A percentile compares a stretch with the other conserved stretches of the same genome.
These are phyloP conservation scores for Chaetoscypha palmicola DNA, from an alignment of 2,329 filamentous ascomycete genomes.

Conservation along the genomic window DNA sequence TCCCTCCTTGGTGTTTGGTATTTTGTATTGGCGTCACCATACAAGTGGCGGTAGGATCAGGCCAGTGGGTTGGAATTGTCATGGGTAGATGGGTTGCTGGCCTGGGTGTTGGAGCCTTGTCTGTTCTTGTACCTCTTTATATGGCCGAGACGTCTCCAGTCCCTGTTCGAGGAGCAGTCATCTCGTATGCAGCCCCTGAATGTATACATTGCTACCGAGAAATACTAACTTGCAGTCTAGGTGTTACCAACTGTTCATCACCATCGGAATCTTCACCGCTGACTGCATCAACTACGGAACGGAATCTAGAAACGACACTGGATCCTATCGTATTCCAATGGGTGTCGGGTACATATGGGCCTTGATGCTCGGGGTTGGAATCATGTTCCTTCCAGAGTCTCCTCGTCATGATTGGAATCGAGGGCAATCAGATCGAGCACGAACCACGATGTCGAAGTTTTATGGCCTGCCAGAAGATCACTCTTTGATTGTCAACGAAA, in stretches of 20 bases:
- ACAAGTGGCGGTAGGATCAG: constrained; percentile 50
- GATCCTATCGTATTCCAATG: constrained; percentile 58
- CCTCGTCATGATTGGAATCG: constrained; percentile 48
- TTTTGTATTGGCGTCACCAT: constrained; percentile 60
- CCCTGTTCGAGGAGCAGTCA: constrained; percentile 56
- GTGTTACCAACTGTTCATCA: constrained; percentile 70
- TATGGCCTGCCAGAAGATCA: constrained; percentile 39
- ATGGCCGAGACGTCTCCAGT: constrained; percentile 57
- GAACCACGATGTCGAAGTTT: constrained; percentile 45
- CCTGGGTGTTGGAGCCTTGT: constrained; percentile 60
- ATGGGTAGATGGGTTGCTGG: constrained; percentile 61
- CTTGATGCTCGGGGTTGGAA: constrained; percentile 44
- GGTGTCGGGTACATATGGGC: constrained; percentile 48
- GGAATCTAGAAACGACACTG: constrained; percentile 31
- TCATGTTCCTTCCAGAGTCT: constrained; percentile 40
- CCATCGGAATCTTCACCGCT: constrained; percentile 56
- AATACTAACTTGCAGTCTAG: constrained; percentile 24
- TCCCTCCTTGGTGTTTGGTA: constrained; percentile 45
- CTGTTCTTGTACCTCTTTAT: constrained; percentile 60
- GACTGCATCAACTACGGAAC: constrained; percentile 48
- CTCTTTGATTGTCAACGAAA: constrained; percentile 44
- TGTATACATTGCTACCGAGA: background rate
- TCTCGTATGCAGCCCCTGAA: constrained; percentile 35
- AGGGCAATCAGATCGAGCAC: constrained; percentile 41
- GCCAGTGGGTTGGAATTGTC: constrained; percentile 54